Conservation (phyloP, 1,139 yeast species). For the Lodderomyces oxycetoniae region DNA sequence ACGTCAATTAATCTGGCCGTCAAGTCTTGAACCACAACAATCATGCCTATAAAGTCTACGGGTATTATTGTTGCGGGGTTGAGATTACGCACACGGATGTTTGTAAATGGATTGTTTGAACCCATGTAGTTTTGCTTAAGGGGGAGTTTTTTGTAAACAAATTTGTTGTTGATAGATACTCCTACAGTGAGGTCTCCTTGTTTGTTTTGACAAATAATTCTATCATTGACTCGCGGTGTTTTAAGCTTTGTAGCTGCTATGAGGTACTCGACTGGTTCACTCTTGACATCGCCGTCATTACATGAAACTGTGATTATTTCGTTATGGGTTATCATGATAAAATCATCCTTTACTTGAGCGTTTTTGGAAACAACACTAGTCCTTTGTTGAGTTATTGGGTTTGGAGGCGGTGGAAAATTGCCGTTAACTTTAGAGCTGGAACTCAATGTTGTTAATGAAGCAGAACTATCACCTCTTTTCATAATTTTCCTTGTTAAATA, state of each 20-base stretch:
- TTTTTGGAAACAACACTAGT: slow-evolving; percentile 9
- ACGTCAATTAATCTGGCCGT: slow-evolving; percentile 69
- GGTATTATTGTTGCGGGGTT: slow-evolving; percentile 6
- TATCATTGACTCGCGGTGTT: slow-evolving; percentile 73
- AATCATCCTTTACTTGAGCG: slow-evolving; percentile 19
- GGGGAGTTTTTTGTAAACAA: slow-evolving; percentile 53
- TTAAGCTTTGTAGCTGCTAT: slow-evolving; percentile 47
- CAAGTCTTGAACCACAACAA: slow-evolving; percentile 51
- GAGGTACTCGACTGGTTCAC: slow-evolving; percentile 9
- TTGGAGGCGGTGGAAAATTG: slow-evolving; percentile 27
- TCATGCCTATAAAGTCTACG: slow-evolving; percentile 68
- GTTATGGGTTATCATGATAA: slow-evolving; percentile 30
- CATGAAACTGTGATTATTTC: slow-evolving; percentile 50
- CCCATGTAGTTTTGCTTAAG: slow-evolving; percentile 34
- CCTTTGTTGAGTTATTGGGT: slow-evolving; percentile 10
- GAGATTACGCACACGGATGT: neutral
- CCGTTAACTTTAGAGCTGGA: slow-evolving; percentile 21
- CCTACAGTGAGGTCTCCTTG: slow-evolving; percentile 52
- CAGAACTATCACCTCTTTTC: slow-evolving; percentile 22
- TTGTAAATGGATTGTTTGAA: neutral
- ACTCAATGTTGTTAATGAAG: slow-evolving; percentile 18
- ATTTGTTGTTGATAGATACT: slow-evolving; percentile 58
- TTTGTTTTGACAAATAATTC: slow-evolving; percentile 55
- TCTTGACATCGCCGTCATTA: slow-evolving; percentile 38
- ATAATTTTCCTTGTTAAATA: slow-evolving; percentile 43